phyloP scores from a whole-genome alignment of 1,284 basidiomycete species.

The Ceratobasidium sp. region DNA sequence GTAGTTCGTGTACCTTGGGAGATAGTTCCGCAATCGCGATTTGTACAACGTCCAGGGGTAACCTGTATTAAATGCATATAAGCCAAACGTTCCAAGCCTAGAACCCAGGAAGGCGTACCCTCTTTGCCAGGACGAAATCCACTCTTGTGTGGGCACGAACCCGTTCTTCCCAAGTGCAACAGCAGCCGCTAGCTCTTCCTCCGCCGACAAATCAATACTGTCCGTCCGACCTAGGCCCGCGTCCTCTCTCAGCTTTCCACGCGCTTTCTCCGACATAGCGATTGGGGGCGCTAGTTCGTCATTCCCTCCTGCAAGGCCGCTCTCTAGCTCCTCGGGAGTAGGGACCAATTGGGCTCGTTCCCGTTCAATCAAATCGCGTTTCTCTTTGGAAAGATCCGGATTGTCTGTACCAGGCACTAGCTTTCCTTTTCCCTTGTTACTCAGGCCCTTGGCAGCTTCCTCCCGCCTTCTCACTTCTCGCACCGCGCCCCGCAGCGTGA shows the following conservation, averaged over 20 bases:
- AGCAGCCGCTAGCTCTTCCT: constrained; percentile 67
- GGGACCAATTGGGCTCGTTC: constrained; percentile 23
- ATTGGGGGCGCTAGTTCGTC: constrained; percentile 44
- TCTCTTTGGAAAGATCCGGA: constrained; percentile 36
- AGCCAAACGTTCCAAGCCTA: background rate
- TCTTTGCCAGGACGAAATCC: constrained; percentile 89
- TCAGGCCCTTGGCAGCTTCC: constrained; percentile 54
- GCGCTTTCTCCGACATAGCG: constrained; percentile 75
- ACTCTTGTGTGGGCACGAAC: constrained; percentile 92
- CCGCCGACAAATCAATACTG: constrained; percentile 60
- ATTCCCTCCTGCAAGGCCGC: constrained; percentile 27
- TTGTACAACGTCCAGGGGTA: constrained; percentile 84
- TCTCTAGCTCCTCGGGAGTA: constrained; percentile 33
- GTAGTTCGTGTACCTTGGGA: constrained; percentile 82
- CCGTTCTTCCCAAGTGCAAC: constrained; percentile 80
- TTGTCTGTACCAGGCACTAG: constrained; percentile 3
- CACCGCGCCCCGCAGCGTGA: constrained; percentile 80
- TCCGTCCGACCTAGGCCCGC: constrained; percentile 55
- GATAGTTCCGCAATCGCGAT: constrained; percentile 82
- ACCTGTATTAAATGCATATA: constrained; percentile 52
- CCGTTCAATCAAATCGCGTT: constrained; percentile 29
- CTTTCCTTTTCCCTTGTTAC: constrained; percentile 29
- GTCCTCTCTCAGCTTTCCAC: constrained; percentile 78
- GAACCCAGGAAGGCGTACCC: constrained; percentile 59
- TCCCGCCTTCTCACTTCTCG: constrained; percentile 72